Conservation (phyloP, 306 rosid genomes). For the Rosa persica region DNA sequence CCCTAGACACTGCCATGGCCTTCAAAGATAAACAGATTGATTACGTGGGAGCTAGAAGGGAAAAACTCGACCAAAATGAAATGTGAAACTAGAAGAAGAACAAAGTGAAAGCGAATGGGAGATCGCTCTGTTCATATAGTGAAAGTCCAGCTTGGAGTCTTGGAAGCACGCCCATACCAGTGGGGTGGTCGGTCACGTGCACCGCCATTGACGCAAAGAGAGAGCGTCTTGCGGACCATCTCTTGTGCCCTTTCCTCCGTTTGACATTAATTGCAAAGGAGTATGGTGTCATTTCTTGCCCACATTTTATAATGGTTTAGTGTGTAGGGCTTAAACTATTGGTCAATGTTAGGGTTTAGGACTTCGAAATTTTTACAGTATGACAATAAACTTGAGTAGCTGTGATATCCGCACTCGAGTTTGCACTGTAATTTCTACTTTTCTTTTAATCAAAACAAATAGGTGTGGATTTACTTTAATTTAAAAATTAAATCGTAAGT, state of each 20-base stretch:
- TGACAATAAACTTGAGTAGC: no score
- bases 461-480: neutral
- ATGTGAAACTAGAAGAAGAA: neutral
- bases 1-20: constrained; percentile 11
- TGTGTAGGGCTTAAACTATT: neutral
- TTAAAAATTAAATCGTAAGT: no score
- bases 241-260: constrained; percentile 2
- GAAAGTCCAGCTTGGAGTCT: neutral
- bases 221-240: constrained; percentile 15
- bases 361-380: neutral
- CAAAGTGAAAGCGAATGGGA: neutral
- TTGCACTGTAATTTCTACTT: neutral
- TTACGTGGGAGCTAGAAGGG: neutral
- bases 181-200: constrained; percentile 13
- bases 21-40: neutral
- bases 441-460: no score
- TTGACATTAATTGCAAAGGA: neutral
- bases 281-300: neutral
- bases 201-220: constrained; percentile 9
- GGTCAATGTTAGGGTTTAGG: neutral
- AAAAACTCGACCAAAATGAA: neutral
- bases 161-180: neutral
- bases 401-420: neutral
- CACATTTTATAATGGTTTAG: neutral
- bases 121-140: constrained; percentile 17